phyloP scores from a whole-genome alignment of 2,329 filamentous ascomycete species.

The Penicillium frequentans region DNA sequence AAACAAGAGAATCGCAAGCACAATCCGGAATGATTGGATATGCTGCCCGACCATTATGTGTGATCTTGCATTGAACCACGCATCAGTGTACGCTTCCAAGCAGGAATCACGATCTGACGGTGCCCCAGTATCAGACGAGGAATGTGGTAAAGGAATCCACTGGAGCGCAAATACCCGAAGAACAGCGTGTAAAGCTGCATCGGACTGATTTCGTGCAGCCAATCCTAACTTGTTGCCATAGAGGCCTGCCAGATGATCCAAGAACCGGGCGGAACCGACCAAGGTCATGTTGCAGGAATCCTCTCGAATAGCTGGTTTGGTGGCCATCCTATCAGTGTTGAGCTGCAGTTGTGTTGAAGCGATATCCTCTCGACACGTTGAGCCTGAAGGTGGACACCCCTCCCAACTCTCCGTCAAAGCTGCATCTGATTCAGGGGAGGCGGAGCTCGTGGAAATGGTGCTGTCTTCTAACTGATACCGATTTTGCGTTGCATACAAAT shows the following conservation, averaged over 20 bases:
- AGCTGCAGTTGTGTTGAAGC: background rate
- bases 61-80: conserved; percentile 16
- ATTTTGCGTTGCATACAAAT: conserved; percentile 15
- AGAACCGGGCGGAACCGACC: conserved; percentile 20
- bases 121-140: background rate
- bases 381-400: background rate
- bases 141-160: conserved; percentile 13
- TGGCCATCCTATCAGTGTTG: background rate
- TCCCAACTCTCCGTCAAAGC: background rate
- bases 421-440: background rate
- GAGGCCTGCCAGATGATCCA: conserved; percentile 25
- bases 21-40: conserved; percentile 20
- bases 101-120: background rate
- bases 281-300: conserved; percentile 10
- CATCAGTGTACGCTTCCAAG: conserved; percentile 15
- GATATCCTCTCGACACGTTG: background rate
- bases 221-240: conserved; percentile 19
- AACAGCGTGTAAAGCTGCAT: conserved; percentile 19
- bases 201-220: conserved; percentile 14
- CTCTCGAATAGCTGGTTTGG: background rate
- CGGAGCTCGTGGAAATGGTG: background rate
- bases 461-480: conserved; percentile 15
- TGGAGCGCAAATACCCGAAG: conserved; percentile 20
- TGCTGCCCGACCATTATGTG: conserved; percentile 5
- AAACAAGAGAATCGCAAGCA: conserved; percentile 22